phyloP scores from a whole-genome alignment of 768 basidiomycete species.

The Russula vinacea region DNA sequence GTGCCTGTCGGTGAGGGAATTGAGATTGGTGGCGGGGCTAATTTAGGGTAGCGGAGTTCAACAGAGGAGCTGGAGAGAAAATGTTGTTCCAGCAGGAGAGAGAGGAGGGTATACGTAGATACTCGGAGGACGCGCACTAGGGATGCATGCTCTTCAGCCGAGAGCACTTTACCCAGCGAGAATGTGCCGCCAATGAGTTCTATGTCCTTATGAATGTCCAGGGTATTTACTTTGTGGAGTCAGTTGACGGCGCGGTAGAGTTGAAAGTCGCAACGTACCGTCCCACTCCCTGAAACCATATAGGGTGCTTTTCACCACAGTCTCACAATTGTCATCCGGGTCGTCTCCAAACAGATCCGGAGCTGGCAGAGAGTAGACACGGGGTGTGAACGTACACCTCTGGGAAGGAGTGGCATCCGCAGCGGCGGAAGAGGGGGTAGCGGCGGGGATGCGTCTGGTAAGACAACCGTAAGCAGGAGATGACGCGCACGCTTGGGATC shows the following conservation, averaged over 20 bases:
- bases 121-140: conserved; percentile 52
- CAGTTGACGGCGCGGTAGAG: conserved; percentile 6
- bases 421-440: conserved; percentile 42
- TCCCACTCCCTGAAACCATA: conserved; percentile 54
- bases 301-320: conserved; percentile 38
- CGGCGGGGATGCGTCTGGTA: conserved; percentile 33
- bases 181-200: conserved; percentile 62
- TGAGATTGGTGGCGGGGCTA: conserved; percentile 31
- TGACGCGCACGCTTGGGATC: conserved; percentile 41
- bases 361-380: conserved; percentile 42
- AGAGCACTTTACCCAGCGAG: conserved; percentile 46
- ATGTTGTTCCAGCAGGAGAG: conserved; percentile 59
- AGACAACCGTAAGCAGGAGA: conserved; percentile 48
- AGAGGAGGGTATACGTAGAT: conserved; percentile 52
- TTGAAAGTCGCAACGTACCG: conserved; percentile 37
- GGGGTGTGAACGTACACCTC: conserved; percentile 47
- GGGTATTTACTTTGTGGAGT: conserved; percentile 20
- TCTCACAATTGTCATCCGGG: conserved; percentile 26
- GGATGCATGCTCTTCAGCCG: conserved; percentile 42
- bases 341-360: conserved; percentile 34
- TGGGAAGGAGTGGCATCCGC: conserved; percentile 38
- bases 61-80: conserved; percentile 51
- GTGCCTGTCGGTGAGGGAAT: conserved; percentile 3
- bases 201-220: conserved; percentile 30
- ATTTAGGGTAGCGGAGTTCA: conserved; percentile 44